phyloP scores from a whole-genome alignment of 306 rosid genomes.

The Comarum palustre region DNA sequence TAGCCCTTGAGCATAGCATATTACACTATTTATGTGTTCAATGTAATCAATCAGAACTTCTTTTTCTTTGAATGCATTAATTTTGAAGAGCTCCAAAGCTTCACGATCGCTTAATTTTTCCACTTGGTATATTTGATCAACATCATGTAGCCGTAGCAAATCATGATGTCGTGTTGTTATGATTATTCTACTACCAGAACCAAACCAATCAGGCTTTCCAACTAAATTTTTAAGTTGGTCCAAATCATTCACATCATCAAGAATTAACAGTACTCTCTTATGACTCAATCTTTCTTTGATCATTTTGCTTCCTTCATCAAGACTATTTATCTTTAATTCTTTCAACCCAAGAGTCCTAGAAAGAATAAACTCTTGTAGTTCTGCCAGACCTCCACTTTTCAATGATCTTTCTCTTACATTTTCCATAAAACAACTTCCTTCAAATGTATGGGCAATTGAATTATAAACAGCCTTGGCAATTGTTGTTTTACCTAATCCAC shows the following conservation, averaged over 20 bases:
- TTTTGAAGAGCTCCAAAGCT: background rate
- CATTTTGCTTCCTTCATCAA: background rate
- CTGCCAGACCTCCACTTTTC: background rate
- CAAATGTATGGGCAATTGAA: background rate
- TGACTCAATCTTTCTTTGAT: background rate
- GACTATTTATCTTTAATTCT: background rate
- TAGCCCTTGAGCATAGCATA: background rate
- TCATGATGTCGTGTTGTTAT: conserved; percentile 8
- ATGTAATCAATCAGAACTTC: background rate
- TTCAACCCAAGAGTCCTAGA: background rate
- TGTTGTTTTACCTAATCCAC: background rate
- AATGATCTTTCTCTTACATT: background rate
- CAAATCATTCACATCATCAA: conserved; percentile 9
- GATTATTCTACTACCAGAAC: background rate
- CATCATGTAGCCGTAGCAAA: background rate
- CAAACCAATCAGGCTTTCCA: background rate
- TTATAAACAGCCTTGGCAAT: background rate
- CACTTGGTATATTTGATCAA: background rate
- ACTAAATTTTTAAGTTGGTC: background rate
- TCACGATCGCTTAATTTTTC: background rate
- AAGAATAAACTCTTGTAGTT: background rate
- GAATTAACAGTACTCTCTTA: background rate
- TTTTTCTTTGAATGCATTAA: background rate
- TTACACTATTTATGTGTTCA: background rate
- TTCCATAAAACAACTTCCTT: background rate